Conservation (phyloP, 768 basidiomycete species). For the Stropharia rugosoannulata region DNA sequence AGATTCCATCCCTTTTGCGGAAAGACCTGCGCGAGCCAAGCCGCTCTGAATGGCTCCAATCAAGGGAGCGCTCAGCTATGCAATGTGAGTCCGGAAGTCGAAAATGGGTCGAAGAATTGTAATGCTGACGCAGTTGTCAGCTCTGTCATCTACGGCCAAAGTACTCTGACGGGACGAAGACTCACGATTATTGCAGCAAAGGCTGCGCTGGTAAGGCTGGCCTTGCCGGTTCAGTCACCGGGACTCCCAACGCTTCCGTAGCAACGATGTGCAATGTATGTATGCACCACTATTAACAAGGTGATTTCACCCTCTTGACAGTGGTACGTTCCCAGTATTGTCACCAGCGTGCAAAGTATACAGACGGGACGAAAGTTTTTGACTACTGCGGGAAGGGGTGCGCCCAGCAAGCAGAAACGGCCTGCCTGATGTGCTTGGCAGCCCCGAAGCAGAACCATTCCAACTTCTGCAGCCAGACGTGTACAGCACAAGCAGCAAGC, state of each 20-base stretch:
- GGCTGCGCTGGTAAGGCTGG: conserved; percentile 51
- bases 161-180: conserved; percentile 53
- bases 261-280: conserved; percentile 32
- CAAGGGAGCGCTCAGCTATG: conserved; percentile 19
- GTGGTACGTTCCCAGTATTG: too few relatives aligned
- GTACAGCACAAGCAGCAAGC: conserved; percentile 52
- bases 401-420: conserved; percentile 37
- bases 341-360: not conserved
- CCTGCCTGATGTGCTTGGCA: conserved; percentile 62
- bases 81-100: conserved; percentile 37
- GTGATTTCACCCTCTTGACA: too few relatives aligned
- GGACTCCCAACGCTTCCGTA: conserved; percentile 15
- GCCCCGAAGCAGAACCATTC: conserved; percentile 53
- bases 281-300: not conserved
- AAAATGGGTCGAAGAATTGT: conserved; percentile 35
- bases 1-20: conserved; percentile 59
- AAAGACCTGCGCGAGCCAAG: conserved; percentile 51
- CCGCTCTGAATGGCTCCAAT: conserved; percentile 23
- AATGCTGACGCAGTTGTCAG: conserved; percentile 26
- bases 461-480: conserved; percentile 60
- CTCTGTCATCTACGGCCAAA: conserved; percentile 61
- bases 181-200: conserved; percentile 64
- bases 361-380: not conserved
- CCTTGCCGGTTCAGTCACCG: conserved; percentile 18
- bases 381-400: conserved; percentile 18